phyloP scores from a whole-genome alignment of 208 protist genomes.

The Tritrichomonas musculus region DNA sequence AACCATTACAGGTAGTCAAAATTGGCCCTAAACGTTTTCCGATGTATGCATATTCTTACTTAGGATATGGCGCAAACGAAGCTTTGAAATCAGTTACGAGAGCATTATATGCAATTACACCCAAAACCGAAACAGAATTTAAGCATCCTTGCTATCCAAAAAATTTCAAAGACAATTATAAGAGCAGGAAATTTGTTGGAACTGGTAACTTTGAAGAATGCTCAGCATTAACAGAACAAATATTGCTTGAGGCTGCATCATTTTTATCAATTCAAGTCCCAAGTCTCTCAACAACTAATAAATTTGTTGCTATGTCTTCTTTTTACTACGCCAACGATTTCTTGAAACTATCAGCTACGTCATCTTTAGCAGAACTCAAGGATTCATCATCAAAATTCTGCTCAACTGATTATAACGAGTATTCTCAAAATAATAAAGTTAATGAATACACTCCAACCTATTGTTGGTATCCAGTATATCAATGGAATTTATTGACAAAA shows the following conservation, averaged over 20 bases:
- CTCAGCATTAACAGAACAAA: neutral
- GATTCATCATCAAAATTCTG: neutral
- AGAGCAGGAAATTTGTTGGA: neutral
- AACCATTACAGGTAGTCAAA: neutral
- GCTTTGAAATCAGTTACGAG: neutral
- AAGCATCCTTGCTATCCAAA: neutral
- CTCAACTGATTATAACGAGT: neutral
- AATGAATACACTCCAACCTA: neutral
- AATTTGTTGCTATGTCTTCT: neutral
- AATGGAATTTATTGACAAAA: neutral
- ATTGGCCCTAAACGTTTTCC: neutral
- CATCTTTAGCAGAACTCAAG: neutral
- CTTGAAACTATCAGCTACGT: neutral
- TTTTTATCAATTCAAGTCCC: neutral
- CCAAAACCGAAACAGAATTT: neutral
- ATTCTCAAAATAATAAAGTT: neutral
- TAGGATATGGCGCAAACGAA: constrained; percentile 24
- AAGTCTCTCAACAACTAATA: neutral
- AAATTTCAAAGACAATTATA: neutral
- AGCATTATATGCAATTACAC: neutral
- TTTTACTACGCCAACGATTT: neutral
- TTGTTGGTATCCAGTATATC: neutral
- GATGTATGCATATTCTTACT: neutral
- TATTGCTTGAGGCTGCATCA: neutral
- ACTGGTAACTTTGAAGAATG: neutral